Evolutionary conservation across 495 filamentous ascomycete species (phyloP).

Genomic region (Oidiodendron maius): DNA sequence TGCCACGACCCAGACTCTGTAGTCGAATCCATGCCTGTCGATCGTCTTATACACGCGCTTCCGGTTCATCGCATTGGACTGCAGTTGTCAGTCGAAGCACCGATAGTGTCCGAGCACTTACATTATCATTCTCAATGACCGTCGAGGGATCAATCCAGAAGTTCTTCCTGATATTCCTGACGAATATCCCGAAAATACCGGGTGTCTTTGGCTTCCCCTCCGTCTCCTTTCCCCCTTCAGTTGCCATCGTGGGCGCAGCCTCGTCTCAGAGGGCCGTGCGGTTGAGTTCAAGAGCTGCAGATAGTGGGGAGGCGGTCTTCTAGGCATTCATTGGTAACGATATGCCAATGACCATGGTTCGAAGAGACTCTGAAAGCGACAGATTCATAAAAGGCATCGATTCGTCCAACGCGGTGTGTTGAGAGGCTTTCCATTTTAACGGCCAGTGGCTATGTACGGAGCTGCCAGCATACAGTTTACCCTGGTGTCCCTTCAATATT

Average conservation of each 20-base stretch:
- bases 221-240: neutral
- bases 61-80: neutral
- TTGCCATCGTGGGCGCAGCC: neutral
- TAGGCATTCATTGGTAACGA: neutral
- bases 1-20: conserved; percentile 46
- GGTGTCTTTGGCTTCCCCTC: neutral
- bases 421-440: too few relatives aligned
- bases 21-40: conserved; percentile 20
- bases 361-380: neutral
- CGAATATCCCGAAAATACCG: neutral
- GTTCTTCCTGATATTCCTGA: neutral
- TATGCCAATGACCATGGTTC: neutral
- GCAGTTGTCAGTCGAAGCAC: neutral
- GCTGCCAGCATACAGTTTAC: too few relatives aligned
- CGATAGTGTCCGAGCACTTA: neutral
- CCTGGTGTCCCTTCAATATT: too few relatives aligned
- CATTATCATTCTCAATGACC: neutral
- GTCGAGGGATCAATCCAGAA: neutral
- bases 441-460: too few relatives aligned
- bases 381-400: neutral
- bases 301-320: neutral
- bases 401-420: neutral
- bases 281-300: neutral
- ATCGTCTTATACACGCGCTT: neutral
- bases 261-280: too few relatives aligned